Percentiles rank a stretch among this genome's conserved stretches.
Conservation (phyloP, 495 filamentous ascomycete genomes). For the Achaetomiella virescens region DNA sequence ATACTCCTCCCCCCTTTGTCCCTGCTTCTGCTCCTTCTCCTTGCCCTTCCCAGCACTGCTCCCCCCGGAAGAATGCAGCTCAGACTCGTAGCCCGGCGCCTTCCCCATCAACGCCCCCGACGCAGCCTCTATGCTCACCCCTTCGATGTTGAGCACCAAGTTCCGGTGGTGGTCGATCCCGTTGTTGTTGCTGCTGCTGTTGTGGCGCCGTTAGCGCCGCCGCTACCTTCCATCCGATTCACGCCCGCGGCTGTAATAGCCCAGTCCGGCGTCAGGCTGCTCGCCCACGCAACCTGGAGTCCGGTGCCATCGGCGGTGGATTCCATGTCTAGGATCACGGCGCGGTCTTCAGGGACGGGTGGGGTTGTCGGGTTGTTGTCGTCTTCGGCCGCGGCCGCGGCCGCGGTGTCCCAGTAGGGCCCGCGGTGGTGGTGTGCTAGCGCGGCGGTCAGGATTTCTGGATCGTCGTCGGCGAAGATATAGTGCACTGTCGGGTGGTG, state of each 20-base stretch:
- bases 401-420: slow-evolving; percentile 1
- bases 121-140: slow-evolving; percentile 37
- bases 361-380: slow-evolving; percentile 15
- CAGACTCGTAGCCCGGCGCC: slow-evolving; percentile 20
- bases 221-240: slow-evolving; percentile 35
- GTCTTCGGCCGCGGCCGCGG: slow-evolving; percentile 3
- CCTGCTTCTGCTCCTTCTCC: neutral
- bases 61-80: slow-evolving; percentile 27
- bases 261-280: slow-evolving; percentile 43
- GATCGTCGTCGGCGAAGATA: slow-evolving; percentile 76
- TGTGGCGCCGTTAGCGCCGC: too few relatives aligned
- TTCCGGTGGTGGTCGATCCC: too few relatives aligned
- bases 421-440: slow-evolving; percentile 34
- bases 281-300: slow-evolving; percentile 41
- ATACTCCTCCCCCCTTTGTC: slow-evolving; percentile 32
- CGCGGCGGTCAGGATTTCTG: slow-evolving; percentile 54
- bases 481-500: slow-evolving; percentile 83
- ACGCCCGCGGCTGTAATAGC: slow-evolving; percentile 39
- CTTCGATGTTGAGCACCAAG: slow-evolving; percentile 65
- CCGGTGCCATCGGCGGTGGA: slow-evolving; percentile 41
- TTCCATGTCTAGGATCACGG: slow-evolving; percentile 51
- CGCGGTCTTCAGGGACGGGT: slow-evolving; percentile 37
- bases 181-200: too few relatives aligned
- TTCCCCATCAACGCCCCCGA: slow-evolving; percentile 14
- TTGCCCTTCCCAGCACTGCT: slow-evolving; percentile 11